Percentiles rank a stretch among this genome's conserved stretches.
These are phyloP conservation scores for Apophysomyces elegans DNA, from an alignment of 371 early-diverging fungal genomes.

Conservation along the genomic window DNA sequence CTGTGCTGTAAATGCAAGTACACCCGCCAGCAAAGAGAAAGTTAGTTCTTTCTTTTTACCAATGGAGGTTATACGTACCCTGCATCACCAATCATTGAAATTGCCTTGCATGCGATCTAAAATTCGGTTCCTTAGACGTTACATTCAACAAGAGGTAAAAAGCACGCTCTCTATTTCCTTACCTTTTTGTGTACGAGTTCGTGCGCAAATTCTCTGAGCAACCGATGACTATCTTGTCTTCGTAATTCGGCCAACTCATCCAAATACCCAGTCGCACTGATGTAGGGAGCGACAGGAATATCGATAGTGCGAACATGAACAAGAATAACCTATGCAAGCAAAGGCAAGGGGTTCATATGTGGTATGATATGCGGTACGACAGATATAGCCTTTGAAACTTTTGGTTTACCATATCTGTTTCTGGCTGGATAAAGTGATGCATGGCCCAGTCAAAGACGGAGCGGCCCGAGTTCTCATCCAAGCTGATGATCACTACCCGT, in stretches of 20 bases:
- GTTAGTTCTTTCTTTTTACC: too few relatives aligned
- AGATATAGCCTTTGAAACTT: neutral
- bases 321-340: constrained; percentile 19
- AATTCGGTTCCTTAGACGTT: neutral
- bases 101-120: constrained; percentile 61
- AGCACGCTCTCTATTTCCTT: neutral
- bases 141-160: too few relatives aligned
- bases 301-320: constrained; percentile 46
- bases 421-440: constrained; percentile 45
- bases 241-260: constrained; percentile 43
- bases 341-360: neutral
- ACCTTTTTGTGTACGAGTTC: constrained; percentile 37
- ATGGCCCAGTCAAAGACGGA: constrained; percentile 50
- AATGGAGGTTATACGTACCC: neutral
- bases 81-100: constrained; percentile 64
- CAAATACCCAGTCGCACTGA: constrained; percentile 40
- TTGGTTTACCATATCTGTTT: constrained; percentile 40
- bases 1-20: constrained; percentile 27
- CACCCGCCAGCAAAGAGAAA: too few relatives aligned
- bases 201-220: constrained; percentile 40
- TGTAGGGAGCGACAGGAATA: constrained; percentile 47
- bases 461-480: constrained; percentile 43
- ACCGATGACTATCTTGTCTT: constrained; percentile 43
- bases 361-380: neutral
- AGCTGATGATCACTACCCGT: constrained; percentile 41